Evolutionary conservation across 176 grass and related monocot genomes (phyloP).

Genomic region (Carex kokanica): DNA sequence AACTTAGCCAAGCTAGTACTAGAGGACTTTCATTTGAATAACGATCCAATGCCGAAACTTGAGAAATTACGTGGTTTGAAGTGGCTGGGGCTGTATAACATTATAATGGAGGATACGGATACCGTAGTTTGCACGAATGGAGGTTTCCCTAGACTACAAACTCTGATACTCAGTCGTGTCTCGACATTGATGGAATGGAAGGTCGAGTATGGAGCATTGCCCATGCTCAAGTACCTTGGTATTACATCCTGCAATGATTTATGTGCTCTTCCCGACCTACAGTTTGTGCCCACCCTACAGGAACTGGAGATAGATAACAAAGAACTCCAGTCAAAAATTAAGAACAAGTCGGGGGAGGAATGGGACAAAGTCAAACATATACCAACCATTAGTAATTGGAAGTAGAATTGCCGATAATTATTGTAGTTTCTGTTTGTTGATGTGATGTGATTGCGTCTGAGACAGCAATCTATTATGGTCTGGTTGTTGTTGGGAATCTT

Average conservation of each 20-base stretch:
- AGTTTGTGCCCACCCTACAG: background rate
- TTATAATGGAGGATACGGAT: background rate
- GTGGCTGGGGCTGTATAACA: background rate
- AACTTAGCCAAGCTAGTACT: background rate
- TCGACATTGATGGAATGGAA: background rate
- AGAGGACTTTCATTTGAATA: background rate
- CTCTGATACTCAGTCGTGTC: rapidly evolving
- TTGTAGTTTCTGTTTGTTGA: no score
- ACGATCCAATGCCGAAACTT: background rate
- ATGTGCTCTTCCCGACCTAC: background rate
- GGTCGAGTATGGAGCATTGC: background rate
- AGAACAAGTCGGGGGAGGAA: background rate
- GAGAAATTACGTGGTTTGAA: background rate
- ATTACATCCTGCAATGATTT: background rate
- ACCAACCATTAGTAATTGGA: background rate
- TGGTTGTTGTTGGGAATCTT: no score
- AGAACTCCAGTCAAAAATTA: background rate
- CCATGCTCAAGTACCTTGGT: background rate
- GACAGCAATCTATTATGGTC: no score
- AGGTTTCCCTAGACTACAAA: background rate
- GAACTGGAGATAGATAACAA: background rate
- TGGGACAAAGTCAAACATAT: background rate
- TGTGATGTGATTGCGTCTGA: no score
- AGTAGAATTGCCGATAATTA: no score
- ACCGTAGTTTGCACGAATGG: background rate